phyloP scores from a whole-genome alignment of 495 filamentous ascomycete species.

The Daldinia concentrica region DNA sequence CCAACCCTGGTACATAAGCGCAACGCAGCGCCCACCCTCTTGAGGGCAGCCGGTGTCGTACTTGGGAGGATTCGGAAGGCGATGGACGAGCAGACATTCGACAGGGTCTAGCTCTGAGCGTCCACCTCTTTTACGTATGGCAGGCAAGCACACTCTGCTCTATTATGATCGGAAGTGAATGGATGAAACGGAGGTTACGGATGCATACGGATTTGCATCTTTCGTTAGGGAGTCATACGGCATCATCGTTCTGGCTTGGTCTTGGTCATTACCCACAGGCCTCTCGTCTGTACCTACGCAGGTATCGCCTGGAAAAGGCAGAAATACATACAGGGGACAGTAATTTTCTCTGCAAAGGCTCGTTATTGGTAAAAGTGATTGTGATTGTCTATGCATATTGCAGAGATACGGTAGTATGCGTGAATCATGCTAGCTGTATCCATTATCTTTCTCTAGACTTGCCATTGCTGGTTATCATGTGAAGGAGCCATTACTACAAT shows the following conservation, averaged over 20 bases:
- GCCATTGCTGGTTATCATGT: no score
- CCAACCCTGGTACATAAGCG: slow-evolving; percentile 58
- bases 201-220: slow-evolving; percentile 42
- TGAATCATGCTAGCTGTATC: no score
- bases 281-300: slow-evolving; percentile 42
- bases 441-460: no score
- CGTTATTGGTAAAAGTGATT: slow-evolving; percentile 4
- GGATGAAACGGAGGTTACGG: slow-evolving; percentile 36
- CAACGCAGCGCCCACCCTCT: slow-evolving; percentile 24
- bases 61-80: slow-evolving; percentile 34
- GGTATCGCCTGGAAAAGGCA: slow-evolving; percentile 40
- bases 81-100: slow-evolving; percentile 31
- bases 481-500: no score
- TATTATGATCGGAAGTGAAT: slow-evolving; percentile 30
- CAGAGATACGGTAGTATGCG: no score
- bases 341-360: slow-evolving; percentile 30
- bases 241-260: slow-evolving; percentile 43
- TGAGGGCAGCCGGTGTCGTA: slow-evolving; percentile 40
- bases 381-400: not conserved
- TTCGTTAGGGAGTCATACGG: slow-evolving; percentile 44
- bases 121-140: slow-evolving; percentile 32
- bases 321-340: slow-evolving; percentile 32
- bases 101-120: slow-evolving; percentile 32
- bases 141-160: slow-evolving; percentile 39
- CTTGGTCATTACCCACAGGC: slow-evolving; percentile 24